These are phyloP conservation scores for Camelina laxa DNA, from an alignment of 345 rosid genomes.

Conservation along the genomic window DNA sequence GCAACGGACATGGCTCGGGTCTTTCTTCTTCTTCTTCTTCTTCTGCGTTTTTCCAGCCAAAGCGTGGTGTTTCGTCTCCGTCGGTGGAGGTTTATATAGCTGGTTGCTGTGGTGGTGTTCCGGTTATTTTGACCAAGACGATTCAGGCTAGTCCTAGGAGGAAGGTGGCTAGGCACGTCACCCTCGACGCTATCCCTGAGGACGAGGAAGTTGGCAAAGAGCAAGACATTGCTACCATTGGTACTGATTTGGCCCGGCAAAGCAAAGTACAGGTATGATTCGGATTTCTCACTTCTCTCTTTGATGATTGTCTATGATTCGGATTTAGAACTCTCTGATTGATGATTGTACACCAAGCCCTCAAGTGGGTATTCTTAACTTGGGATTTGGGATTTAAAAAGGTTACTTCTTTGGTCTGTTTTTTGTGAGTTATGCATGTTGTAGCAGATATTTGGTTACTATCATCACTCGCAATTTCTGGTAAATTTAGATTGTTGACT, in stretches of 20 bases:
- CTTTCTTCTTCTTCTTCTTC: slow-evolving; percentile 7
- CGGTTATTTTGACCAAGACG: slow-evolving; percentile 85
- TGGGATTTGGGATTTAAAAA: neutral
- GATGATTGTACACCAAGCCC: neutral
- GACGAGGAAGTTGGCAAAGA: slow-evolving; percentile 75
- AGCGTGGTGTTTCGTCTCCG: slow-evolving; percentile 66
- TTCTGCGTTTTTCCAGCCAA: slow-evolving; percentile 61
- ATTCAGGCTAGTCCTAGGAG: slow-evolving; percentile 69
- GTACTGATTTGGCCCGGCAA: slow-evolving; percentile 42
- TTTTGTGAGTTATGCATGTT: neutral
- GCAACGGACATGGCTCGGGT: slow-evolving; percentile 47
- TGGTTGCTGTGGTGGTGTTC: slow-evolving; percentile 83
- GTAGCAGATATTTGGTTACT: neutral
- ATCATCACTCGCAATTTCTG: neutral
- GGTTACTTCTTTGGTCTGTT: neutral
- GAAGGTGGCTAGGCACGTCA: slow-evolving; percentile 58
- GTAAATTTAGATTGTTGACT: neutral
- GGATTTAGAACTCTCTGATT: too few species aligned
- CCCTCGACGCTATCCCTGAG: slow-evolving; percentile 86
- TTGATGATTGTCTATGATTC: neutral
- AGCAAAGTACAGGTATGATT: slow-evolving; percentile 58
- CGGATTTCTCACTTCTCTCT: neutral
- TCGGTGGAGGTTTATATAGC: slow-evolving; percentile 86
- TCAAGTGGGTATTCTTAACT: neutral
- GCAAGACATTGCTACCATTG: slow-evolving; percentile 30